Percentiles rank a stretch among this genome's conserved stretches.
Conservation (phyloP, 805 yeast genomes). For the Ogataea glucozyma region DNA sequence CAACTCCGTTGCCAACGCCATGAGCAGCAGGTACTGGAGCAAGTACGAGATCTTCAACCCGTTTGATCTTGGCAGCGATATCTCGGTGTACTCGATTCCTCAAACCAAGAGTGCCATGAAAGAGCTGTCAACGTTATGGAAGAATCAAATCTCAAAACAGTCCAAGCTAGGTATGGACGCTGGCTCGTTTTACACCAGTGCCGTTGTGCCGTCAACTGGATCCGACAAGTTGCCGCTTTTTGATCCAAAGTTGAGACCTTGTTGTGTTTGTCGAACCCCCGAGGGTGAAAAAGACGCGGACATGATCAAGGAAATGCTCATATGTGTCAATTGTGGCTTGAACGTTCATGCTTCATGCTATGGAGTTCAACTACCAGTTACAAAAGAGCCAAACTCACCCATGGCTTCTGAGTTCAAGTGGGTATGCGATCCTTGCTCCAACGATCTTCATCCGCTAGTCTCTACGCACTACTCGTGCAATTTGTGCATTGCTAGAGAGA, state of each 20-base stretch:
- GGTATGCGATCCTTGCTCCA: slow-evolving; percentile 80
- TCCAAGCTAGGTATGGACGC: slow-evolving; percentile 13
- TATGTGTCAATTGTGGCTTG: slow-evolving; percentile 67
- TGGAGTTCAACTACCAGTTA: slow-evolving; percentile 42
- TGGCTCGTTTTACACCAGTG: not conserved
- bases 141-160: slow-evolving; percentile 17
- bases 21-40: slow-evolving; percentile 28
- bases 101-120: slow-evolving; percentile 26
- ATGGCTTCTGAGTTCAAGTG: slow-evolving; percentile 47
- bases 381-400: slow-evolving; percentile 10
- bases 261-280: slow-evolving; percentile 62
- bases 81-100: slow-evolving; percentile 17
- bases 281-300: slow-evolving; percentile 25
- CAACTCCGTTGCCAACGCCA: slow-evolving; percentile 7
- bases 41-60: slow-evolving; percentile 29
- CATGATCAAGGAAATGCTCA: slow-evolving; percentile 41
- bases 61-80: slow-evolving; percentile 13
- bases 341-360: slow-evolving; percentile 71
- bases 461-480: slow-evolving; percentile 62
- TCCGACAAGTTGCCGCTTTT: slow-evolving; percentile 22
- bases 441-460: slow-evolving; percentile 60
- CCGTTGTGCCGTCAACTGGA: slow-evolving; percentile 1
- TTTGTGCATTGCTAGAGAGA: slow-evolving; percentile 60
- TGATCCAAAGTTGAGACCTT: slow-evolving; percentile 37
- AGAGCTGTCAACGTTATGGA: slow-evolving; percentile 26